Conservation (phyloP, 176 grass and related monocot species). For the Panicum miliaceum region DNA sequence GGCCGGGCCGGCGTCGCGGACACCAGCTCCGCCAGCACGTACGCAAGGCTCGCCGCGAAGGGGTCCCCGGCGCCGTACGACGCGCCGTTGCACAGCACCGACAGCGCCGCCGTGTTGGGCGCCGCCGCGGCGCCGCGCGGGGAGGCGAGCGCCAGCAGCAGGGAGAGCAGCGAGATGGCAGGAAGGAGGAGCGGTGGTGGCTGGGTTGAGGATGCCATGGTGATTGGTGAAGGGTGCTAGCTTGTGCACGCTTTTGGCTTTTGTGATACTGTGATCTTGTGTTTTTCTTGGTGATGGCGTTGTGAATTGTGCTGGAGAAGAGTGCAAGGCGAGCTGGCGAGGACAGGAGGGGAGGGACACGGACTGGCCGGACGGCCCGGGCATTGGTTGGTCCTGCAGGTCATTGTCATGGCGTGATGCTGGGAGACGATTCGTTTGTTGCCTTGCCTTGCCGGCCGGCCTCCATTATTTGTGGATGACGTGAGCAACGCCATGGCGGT, state of each 20-base stretch:
- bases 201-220: slow-evolving; percentile 21
- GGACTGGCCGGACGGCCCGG: background rate
- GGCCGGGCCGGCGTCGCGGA: slow-evolving; percentile 27
- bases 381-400: background rate
- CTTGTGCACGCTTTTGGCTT: background rate
- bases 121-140: background rate
- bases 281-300: background rate
- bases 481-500: background rate
- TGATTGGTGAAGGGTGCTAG: too few relatives aligned
- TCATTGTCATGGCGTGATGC: background rate
- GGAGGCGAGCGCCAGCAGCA: background rate
- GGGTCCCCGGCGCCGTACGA: slow-evolving; percentile 56
- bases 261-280: background rate
- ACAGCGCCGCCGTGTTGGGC: slow-evolving; percentile 47
- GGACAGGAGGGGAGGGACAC: background rate
- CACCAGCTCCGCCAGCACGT: slow-evolving; percentile 50
- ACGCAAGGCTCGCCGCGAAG: slow-evolving; percentile 55
- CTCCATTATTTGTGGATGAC: slow-evolving; percentile 4
- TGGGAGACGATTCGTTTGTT: background rate
- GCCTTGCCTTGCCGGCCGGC: background rate
- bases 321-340: fast-evolving
- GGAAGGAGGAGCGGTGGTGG: background rate
- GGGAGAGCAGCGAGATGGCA: background rate
- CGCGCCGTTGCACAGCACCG: slow-evolving; percentile 58
- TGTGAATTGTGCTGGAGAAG: background rate